phyloP scores from a whole-genome alignment of 1,139 yeast species.

The Taphrina pruni region DNA sequence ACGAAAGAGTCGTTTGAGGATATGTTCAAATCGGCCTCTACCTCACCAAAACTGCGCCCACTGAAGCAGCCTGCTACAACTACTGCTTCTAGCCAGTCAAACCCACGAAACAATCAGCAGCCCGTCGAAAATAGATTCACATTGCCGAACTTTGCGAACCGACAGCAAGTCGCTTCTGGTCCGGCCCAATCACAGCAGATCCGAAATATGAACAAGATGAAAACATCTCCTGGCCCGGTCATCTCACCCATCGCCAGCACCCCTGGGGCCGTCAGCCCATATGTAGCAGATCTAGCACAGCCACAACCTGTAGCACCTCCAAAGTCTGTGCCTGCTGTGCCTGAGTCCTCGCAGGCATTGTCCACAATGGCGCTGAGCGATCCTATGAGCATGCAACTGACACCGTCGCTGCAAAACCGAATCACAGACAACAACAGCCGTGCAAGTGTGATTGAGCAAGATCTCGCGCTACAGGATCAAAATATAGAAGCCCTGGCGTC shows the following conservation, averaged over 20 bases:
- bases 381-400: conserved; percentile 27
- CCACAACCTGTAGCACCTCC: background rate
- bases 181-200: conserved; percentile 22
- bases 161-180: conserved; percentile 25
- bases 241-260: background rate
- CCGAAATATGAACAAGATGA: conserved; percentile 34
- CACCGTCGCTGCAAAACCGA: conserved; percentile 23
- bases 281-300: background rate
- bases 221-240: conserved; percentile 8
- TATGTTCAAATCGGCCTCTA: conserved; percentile 36
- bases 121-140: conserved; percentile 23
- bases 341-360: conserved; percentile 2
- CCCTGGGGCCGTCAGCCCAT: background rate
- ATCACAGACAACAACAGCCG: conserved; percentile 13
- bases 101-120: background rate
- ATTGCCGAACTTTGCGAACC: conserved; percentile 25
- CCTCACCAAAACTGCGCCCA: conserved; percentile 23
- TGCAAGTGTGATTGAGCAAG: conserved; percentile 20
- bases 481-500: conserved; percentile 27
- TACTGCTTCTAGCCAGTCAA: background rate
- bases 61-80: conserved; percentile 22
- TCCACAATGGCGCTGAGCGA: conserved; percentile 1
- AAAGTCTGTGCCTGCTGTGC: background rate
- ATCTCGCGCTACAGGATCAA: conserved; percentile 27
- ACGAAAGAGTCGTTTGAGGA: conserved; percentile 39